Evolutionary conservation across 257 asterid species (phyloP), one percentile per base, ranked within the genome.

Genomic region (Thymus quinquecostatus): DNA sequence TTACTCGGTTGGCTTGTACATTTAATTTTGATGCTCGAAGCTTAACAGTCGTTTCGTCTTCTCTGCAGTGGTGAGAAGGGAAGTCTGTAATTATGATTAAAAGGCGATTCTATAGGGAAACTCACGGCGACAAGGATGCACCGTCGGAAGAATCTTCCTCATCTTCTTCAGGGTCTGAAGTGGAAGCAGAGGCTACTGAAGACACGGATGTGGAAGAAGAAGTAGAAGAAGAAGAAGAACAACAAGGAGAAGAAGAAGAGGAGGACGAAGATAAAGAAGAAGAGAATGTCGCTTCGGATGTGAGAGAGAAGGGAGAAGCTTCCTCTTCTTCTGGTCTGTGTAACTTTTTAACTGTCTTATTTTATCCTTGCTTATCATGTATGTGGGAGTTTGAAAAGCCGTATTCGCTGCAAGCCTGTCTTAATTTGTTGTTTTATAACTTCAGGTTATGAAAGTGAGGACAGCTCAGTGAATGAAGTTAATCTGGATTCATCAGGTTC

Each of bases 391-490:
- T 55, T 47, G 50, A 69, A 56, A 1, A 6, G 6, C 41, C 28
- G 8, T 55, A 44, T 34, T 64, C 36, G 60, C 36, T 55, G 75
- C 30, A 40, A 5, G 45, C 47, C 49, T 5, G 21, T 58, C 4
- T 65, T 83, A 10, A 65, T 29, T 49, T 45, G 13, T 12, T 64
- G 64, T 54, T 6, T 12, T 71, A 43, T 51, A 11, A n/a, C 58
- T 73, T 74, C 88, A 95, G 99, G 99, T 69, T 91, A 92, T 77
- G 93, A 89, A 80, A 94, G 95, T 71, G 99, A 91, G 81, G 90
- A 88, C 74, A 88, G 97, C 80, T 94, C 98, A 21, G 88, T 63
- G 40, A 83, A 89, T 21, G 97, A 91, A 81, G 86, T 86, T 67
- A 88, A 88, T 81, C 91, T 87, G 1, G 96, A 92, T 73, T 86